phyloP scores from a whole-genome alignment of 1,284 basidiomycete species.

The Naganishia sp. region DNA sequence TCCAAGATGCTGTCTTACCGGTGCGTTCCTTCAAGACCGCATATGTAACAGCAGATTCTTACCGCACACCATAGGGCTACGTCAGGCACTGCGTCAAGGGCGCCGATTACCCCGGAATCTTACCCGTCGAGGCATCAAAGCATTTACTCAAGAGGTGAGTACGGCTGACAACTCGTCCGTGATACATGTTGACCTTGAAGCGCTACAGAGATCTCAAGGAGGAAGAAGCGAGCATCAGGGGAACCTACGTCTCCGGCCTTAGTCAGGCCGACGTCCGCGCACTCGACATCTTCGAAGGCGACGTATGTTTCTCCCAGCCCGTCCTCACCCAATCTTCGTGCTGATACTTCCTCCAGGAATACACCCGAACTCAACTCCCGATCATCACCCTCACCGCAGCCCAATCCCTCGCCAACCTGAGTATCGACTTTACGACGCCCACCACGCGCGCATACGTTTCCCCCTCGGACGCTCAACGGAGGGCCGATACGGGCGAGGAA shows the following conservation, averaged over 20 bases:
- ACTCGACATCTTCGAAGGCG: conserved; percentile 75
- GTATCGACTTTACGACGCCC: conserved; percentile 23
- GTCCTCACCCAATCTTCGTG: neutral
- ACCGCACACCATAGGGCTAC: conserved; percentile 59
- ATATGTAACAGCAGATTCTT: neutral
- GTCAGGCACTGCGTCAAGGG: conserved; percentile 69
- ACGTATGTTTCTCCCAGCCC: conserved; percentile 58
- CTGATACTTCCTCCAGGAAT: conserved; percentile 62
- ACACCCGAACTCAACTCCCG: conserved; percentile 60
- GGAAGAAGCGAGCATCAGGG: conserved; percentile 64
- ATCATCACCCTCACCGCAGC: conserved; percentile 60
- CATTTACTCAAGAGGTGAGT: conserved; percentile 36
- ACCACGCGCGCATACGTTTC: conserved; percentile 10
- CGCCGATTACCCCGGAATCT: conserved; percentile 75
- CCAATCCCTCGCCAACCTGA: conserved; percentile 45
- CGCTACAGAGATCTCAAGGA: conserved; percentile 23
- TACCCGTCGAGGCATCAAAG: conserved; percentile 60
- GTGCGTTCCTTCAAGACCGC: conserved; percentile 44
- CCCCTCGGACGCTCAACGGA: neutral
- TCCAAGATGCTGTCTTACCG: conserved; percentile 61
- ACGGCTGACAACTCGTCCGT: neutral
- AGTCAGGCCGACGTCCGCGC: conserved; percentile 61
- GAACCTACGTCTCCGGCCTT: conserved; percentile 69
- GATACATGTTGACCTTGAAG: neutral
- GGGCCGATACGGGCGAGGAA: conserved; percentile 30